Percentiles rank a stretch among this genome's conserved stretches.
These are phyloP conservation scores for Spirogloea muscicola DNA, from an alignment of 139 green algal species.

Conservation along the genomic window DNA sequence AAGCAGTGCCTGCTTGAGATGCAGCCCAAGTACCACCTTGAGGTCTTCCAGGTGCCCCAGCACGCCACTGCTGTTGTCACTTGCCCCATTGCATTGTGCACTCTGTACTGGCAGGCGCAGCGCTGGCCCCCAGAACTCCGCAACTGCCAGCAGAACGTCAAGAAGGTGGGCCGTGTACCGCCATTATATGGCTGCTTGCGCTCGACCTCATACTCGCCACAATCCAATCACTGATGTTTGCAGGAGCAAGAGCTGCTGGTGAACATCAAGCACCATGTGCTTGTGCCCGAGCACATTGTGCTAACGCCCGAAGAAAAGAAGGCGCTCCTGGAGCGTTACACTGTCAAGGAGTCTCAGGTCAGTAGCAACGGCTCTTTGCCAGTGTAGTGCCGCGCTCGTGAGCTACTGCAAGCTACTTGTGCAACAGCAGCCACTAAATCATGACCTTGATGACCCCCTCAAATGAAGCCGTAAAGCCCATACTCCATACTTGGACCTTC, in stretches of 20 bases:
- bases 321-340: slow-evolving; percentile 81
- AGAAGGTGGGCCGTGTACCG: not conserved
- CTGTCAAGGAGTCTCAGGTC: slow-evolving; percentile 92
- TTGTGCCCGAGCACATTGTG: slow-evolving; percentile 87
- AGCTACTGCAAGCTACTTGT: no score
- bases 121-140: no score
- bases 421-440: no score
- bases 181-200: not conserved
- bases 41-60: slow-evolving; percentile 77
- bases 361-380: slow-evolving; percentile 39
- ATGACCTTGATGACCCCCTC: no score
- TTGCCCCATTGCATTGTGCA: slow-evolving; percentile 76
- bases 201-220: not conserved
- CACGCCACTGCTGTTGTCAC: slow-evolving; percentile 93
- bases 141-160: no score
- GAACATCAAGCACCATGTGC: slow-evolving; percentile 93
- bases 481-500: no score
- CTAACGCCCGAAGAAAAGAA: slow-evolving; percentile 82
- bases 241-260: slow-evolving; percentile 88
- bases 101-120: no score
- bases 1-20: slow-evolving; percentile 67
- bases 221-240: slow-evolving; percentile 41
- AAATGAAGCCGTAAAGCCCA: no score
- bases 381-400: not conserved
- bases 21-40: slow-evolving; percentile 75